A percentile compares a stretch with the other conserved stretches of the same genome.
phyloP scores from a whole-genome alignment of 1,284 basidiomycete species.

The Ceratobasidium sp. region DNA sequence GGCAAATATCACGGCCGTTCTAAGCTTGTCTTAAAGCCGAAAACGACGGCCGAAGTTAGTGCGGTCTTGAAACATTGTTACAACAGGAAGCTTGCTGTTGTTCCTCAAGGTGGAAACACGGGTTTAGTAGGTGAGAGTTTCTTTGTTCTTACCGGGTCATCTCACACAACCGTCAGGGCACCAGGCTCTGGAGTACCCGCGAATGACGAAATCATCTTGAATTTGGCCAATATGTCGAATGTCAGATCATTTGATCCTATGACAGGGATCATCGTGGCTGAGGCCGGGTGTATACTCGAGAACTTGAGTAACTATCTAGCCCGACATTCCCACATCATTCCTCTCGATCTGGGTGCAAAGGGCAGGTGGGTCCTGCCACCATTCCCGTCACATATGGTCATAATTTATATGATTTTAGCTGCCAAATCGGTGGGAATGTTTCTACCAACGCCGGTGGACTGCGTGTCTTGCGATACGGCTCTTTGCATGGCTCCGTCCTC shows the following conservation, averaged over 20 bases:
- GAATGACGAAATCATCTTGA: constrained; percentile 87
- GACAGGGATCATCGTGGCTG: constrained; percentile 60
- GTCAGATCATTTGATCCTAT: constrained; percentile 92
- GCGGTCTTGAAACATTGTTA: constrained; percentile 86
- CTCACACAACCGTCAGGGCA: not conserved
- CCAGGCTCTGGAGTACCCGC: constrained; percentile 89
- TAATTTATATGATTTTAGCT: constrained; percentile 56
- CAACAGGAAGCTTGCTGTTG: constrained; percentile 78
- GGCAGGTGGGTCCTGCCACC: constrained; percentile 67
- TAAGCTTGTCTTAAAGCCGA: constrained; percentile 87
- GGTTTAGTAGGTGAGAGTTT: constrained; percentile 73
- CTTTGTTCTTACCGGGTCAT: not conserved
- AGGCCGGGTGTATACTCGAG: constrained; percentile 96
- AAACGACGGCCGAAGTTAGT: constrained; percentile 85
- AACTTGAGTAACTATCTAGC: constrained; percentile 84
- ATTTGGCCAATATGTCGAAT: constrained; percentile 79
- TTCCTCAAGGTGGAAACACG: constrained; percentile 98
- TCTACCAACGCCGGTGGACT: constrained; percentile 98
- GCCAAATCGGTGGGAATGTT: constrained; percentile 97
- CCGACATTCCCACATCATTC: constrained; percentile 93
- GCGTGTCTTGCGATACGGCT: constrained; percentile 91
- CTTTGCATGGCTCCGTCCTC: constrained; percentile 91
- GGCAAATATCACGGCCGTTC: constrained; percentile 88
- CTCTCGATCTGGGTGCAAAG: constrained; percentile 96
- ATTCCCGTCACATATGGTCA: not conserved